Evolutionary conservation across 192 early-diverging fungal species (phyloP).

Genomic region (Coemansia sp.): DNA sequence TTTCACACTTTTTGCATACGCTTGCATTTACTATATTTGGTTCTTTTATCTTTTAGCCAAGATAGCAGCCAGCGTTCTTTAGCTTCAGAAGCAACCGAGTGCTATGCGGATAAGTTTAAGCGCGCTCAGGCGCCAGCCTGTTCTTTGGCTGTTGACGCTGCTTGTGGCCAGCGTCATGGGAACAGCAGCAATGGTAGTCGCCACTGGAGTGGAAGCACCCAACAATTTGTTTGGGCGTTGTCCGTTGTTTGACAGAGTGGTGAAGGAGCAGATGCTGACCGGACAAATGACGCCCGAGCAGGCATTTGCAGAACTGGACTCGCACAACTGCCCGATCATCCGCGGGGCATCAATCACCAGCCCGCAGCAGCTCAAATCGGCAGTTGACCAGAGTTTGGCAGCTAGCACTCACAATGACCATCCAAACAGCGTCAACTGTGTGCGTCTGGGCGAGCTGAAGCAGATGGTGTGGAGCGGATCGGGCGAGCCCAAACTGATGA

Average conservation of each 20-base stretch:
- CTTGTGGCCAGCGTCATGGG: not conserved
- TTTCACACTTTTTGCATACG: not conserved
- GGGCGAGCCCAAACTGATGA: constrained; percentile 22
- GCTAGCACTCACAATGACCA: constrained; percentile 11
- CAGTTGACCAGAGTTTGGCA: constrained; percentile 24
- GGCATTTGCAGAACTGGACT: constrained; percentile 53
- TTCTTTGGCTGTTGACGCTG: constrained; percentile 11
- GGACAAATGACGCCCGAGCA: constrained; percentile 41
- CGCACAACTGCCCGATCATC: constrained; percentile 52
- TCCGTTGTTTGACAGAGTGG: constrained; percentile 44
- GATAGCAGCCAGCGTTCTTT: not conserved
- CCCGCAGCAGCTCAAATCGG: constrained; percentile 32
- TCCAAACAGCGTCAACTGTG: constrained; percentile 16
- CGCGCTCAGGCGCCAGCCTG: not conserved
- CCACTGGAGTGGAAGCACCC: not conserved
- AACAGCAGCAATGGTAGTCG: not conserved
- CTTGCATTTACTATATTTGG: not conserved
- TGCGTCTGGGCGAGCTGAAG: constrained; percentile 20
- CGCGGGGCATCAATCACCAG: constrained; percentile 51
- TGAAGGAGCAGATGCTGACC: constrained; percentile 36
- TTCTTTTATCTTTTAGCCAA: constrained; percentile 1
- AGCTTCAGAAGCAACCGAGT: not conserved
- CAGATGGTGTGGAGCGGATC: constrained; percentile 20
- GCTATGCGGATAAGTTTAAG: not conserved
- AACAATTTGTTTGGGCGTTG: constrained; percentile 36